Evolutionary conservation across 371 early-diverging fungal species (phyloP).

Genomic region (Capniomyces stellatus): DNA sequence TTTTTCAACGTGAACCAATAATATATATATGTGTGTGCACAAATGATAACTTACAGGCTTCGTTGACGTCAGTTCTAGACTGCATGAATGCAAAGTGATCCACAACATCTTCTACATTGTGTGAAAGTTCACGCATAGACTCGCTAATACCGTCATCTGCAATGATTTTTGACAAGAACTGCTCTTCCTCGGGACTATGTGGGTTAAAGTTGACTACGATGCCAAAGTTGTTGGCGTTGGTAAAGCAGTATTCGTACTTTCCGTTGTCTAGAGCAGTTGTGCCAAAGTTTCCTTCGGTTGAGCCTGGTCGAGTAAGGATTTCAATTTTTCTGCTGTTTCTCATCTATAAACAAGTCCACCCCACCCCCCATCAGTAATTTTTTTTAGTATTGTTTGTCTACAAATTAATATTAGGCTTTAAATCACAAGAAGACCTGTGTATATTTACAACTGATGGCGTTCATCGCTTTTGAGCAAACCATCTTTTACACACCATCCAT

Average conservation of each 20-base stretch:
- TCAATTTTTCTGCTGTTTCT: conserved; percentile 12
- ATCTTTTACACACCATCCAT: no score
- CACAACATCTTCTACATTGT: conserved; percentile 22
- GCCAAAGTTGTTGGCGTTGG: conserved; percentile 15
- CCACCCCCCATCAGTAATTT: no score
- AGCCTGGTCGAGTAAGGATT: conserved; percentile 12
- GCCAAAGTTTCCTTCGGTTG: conserved; percentile 18
- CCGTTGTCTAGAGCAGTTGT: conserved; percentile 14
- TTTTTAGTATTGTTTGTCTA: neutral
- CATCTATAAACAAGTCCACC: conserved; percentile 10
- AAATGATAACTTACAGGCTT: neutral
- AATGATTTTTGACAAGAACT: conserved; percentile 7
- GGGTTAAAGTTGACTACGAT: conserved; percentile 25
- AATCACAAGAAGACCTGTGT: no score
- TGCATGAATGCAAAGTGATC: conserved; percentile 13
- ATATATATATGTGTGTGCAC: no score
- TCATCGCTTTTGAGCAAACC: no score
- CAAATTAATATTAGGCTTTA: no score
- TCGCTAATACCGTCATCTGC: neutral
- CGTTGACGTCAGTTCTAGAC: conserved; percentile 1
- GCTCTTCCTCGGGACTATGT: conserved; percentile 22
- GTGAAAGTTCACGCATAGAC: conserved; percentile 16
- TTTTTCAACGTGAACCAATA: no score
- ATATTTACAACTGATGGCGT: no score
- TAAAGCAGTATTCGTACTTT: conserved; percentile 22